These are phyloP conservation scores for Micractinium sp. DNA, from an alignment of 139 green algal species.

Conservation along the genomic window DNA sequence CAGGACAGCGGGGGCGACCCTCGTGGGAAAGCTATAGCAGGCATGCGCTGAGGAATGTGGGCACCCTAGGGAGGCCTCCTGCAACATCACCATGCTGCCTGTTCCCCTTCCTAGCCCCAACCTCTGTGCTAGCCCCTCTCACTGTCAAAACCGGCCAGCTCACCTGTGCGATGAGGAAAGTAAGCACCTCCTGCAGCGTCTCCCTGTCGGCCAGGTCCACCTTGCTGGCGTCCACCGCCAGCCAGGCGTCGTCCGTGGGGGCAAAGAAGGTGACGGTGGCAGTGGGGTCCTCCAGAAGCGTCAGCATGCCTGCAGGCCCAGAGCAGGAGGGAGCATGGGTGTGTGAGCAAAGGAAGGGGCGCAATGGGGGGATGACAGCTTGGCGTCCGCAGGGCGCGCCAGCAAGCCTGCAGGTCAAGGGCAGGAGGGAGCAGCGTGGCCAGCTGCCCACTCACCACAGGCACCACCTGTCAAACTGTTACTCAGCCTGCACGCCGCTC, in stretches of 20 bases:
- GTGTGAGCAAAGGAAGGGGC: neutral
- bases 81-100: too few relatives aligned
- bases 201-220: slow-evolving; percentile 15
- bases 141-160: neutral
- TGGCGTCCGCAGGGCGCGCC: too few relatives aligned
- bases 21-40: neutral
- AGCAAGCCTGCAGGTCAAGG: too few relatives aligned
- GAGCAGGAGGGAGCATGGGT: neutral
- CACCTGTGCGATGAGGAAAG: slow-evolving; percentile 2
- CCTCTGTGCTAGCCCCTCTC: too few relatives aligned
- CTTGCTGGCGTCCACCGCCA: neutral
- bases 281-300: slow-evolving; percentile 7
- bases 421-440: too few relatives aligned
- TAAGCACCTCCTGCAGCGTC: slow-evolving; percentile 1
- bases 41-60: too few relatives aligned
- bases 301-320: neutral
- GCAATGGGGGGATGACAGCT: neutral
- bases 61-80: too few relatives aligned
- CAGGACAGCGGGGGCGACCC: neutral
- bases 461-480: too few relatives aligned
- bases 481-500: too few relatives aligned
- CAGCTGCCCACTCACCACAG: too few relatives aligned
- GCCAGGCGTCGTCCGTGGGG: slow-evolving; percentile 11
- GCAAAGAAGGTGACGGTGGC: slow-evolving; percentile 5
- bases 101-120: too few relatives aligned